Conservation (phyloP, 2,329 filamentous ascomycete genomes). For the Trichoderma afroharzianum region DNA sequence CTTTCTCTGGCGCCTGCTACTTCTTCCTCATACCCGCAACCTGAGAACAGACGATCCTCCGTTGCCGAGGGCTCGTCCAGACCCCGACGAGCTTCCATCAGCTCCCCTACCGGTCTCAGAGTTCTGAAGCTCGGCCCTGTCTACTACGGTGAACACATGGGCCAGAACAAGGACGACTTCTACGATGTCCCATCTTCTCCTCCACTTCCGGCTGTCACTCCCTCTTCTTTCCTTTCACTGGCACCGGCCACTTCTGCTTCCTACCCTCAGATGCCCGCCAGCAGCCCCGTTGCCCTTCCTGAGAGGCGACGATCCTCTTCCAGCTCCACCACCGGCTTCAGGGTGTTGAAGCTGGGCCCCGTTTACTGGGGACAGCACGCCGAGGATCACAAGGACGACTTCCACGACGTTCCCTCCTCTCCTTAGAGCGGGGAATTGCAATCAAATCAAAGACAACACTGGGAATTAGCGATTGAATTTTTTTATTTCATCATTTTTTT, state of each 20-base stretch:
- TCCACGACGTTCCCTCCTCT: constrained; percentile 37
- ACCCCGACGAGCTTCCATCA: constrained; percentile 51
- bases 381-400: constrained; percentile 56
- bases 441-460: background rate
- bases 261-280: constrained; percentile 46
- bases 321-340: constrained; percentile 42
- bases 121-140: constrained; percentile 64
- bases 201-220: constrained; percentile 14
- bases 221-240: constrained; percentile 50
- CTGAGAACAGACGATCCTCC: constrained; percentile 25
- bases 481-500: background rate
- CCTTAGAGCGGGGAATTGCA: background rate
- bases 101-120: constrained; percentile 41
- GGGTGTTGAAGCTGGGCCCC: constrained; percentile 61
- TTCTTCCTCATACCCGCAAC: constrained; percentile 54
- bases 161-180: constrained; percentile 55
- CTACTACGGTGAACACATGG: constrained; percentile 59
- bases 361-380: constrained; percentile 61
- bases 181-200: constrained; percentile 33
- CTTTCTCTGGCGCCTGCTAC: constrained; percentile 56
- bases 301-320: constrained; percentile 51
- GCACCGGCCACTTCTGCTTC: constrained; percentile 56
- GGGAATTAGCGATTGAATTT: background rate
- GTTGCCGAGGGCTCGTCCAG: constrained; percentile 21
- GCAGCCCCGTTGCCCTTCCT: constrained; percentile 21